Percentiles rank a stretch among this genome's conserved stretches.
Evolutionary conservation across 1,284 basidiomycete genomes (phyloP).

Genomic region (Sanguinoderma infundibulare): DNA sequence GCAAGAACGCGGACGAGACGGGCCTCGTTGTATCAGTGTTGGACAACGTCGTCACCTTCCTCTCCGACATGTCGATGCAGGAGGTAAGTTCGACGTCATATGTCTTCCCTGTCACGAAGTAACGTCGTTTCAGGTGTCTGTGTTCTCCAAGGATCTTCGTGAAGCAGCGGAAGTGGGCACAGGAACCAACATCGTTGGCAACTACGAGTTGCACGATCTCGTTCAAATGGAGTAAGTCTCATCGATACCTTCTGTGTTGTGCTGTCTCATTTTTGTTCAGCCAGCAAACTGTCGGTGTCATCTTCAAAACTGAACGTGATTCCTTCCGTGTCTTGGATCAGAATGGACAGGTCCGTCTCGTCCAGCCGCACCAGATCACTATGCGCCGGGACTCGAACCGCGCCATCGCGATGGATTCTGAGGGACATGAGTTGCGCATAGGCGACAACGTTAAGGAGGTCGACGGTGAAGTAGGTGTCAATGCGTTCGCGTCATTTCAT

Average conservation of each 20-base stretch:
- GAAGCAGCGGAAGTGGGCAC: constrained; percentile 97
- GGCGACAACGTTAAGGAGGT: constrained; percentile 96
- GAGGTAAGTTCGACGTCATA: constrained; percentile 53
- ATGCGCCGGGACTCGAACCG: constrained; percentile 87
- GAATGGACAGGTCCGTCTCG: constrained; percentile 85
- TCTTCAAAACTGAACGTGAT: constrained; percentile 96
- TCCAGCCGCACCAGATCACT: constrained; percentile 95
- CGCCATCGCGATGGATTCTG: constrained; percentile 89
- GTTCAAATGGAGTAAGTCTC: constrained; percentile 90
- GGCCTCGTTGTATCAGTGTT: constrained; percentile 94
- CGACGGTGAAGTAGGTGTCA: constrained; percentile 77
- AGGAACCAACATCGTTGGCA: constrained; percentile 86
- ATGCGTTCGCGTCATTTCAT: background rate
- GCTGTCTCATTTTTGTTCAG: constrained; percentile 43
- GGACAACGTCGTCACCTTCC: constrained; percentile 92
- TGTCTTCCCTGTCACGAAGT: background rate
- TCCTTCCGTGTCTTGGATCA: constrained; percentile 97
- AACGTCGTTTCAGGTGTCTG: constrained; percentile 71
- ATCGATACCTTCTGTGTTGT: constrained; percentile 2
- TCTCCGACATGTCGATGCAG: constrained; percentile 96
- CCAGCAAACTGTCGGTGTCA: constrained; percentile 92
- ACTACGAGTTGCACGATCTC: constrained; percentile 95
- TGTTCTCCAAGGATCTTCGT: constrained; percentile 96
- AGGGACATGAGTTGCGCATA: constrained; percentile 82
- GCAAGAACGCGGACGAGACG: constrained; percentile 94